Evolutionary conservation across 192 early-diverging fungal genomes (phyloP).

Genomic region (Backusella morwellensis): DNA sequence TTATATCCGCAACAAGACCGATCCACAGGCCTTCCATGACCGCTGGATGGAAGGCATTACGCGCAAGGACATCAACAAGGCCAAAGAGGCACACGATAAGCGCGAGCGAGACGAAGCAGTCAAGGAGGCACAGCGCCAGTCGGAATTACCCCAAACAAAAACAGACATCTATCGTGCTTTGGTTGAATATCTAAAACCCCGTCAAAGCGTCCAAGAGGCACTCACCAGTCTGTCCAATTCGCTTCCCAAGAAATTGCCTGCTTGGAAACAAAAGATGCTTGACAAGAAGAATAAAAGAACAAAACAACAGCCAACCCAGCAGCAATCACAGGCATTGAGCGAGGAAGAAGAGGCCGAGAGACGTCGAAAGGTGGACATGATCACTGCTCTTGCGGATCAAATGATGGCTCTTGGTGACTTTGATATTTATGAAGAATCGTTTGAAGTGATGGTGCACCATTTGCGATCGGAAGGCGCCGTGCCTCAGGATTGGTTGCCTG

Average conservation of each 20-base stretch:
- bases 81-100: constrained; percentile 50
- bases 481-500: constrained; percentile 59
- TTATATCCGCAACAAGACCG: constrained; percentile 68
- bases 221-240: constrained; percentile 55
- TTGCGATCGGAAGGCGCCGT: constrained; percentile 59
- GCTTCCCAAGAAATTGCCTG: constrained; percentile 31
- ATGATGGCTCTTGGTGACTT: constrained; percentile 69
- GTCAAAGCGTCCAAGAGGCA: constrained; percentile 59
- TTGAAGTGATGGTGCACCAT: constrained; percentile 63
- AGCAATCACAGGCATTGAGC: constrained; percentile 12
- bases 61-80: constrained; percentile 52
- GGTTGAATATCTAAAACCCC: constrained; percentile 54
- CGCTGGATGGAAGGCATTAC: constrained; percentile 69
- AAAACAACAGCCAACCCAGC: constrained; percentile 20
- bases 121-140: constrained; percentile 46
- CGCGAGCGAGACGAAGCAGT: constrained; percentile 34
- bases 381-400: constrained; percentile 69
- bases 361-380: constrained; percentile 51
- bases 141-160: constrained; percentile 47
- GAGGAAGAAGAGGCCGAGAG: constrained; percentile 41
- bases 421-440: constrained; percentile 67
- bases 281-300: constrained; percentile 33
- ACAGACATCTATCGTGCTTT: constrained; percentile 54
- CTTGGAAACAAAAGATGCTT: constrained; percentile 37
- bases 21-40: constrained; percentile 70